Conservation (phyloP, 306 rosid species). For the Cucurbita moschata region DNA sequence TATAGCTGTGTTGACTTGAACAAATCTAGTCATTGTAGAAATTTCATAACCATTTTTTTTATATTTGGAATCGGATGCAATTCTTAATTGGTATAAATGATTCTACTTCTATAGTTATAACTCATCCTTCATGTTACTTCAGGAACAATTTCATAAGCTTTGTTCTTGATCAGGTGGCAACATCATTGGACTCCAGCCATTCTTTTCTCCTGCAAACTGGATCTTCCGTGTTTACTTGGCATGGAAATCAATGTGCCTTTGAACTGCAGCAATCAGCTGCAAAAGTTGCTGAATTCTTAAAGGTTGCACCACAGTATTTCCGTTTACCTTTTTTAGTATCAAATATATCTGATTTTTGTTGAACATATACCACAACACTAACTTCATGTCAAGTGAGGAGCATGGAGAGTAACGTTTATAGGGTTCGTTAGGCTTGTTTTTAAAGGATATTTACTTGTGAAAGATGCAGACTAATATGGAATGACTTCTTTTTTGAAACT, state of each 20-base stretch:
- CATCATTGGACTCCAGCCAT: conserved; percentile 69
- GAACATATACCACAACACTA: neutral
- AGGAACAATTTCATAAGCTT: neutral
- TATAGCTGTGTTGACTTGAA: neutral
- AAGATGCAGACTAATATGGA: neutral
- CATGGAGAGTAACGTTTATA: neutral
- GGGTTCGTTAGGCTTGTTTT: neutral
- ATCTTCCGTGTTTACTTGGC: conserved; percentile 76
- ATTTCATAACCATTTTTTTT: neutral
- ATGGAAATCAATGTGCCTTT: conserved; percentile 69
- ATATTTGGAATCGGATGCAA: neutral
- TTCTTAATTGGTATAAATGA: neutral
- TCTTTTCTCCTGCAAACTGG: conserved; percentile 81
- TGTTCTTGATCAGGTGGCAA: conserved; percentile 44
- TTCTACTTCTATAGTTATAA: neutral
- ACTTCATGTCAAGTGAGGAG: neutral
- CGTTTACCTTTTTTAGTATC: neutral
- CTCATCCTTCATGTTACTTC: neutral
- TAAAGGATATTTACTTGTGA: neutral
- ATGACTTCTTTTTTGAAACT: neutral
- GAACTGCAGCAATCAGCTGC: conserved; percentile 92
- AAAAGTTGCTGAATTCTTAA: conserved; percentile 74
- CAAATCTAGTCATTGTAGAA: neutral
- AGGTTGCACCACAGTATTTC: conserved; percentile 24
- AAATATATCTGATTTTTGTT: neutral